These are phyloP conservation scores for Pulveroboletus sp. DNA, from an alignment of 768 basidiomycete genomes.

Conservation along the genomic window DNA sequence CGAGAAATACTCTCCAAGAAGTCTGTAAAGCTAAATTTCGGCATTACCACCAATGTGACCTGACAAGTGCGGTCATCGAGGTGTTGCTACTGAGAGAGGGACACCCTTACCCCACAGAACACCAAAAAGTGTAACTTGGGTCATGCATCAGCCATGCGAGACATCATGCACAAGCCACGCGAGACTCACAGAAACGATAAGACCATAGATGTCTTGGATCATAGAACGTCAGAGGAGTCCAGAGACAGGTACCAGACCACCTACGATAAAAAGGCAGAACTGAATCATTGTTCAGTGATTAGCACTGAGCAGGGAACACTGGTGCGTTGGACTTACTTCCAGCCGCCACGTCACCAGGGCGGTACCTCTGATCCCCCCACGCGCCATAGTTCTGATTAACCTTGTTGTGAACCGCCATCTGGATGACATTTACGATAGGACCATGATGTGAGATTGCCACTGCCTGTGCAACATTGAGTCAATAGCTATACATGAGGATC, in stretches of 20 bases:
- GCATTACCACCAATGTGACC: constrained; percentile 54
- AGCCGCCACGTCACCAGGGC: constrained; percentile 52
- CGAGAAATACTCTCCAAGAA: constrained; percentile 58
- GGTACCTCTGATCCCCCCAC: constrained; percentile 37
- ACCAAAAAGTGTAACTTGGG: constrained; percentile 47
- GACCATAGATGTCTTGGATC: constrained; percentile 52
- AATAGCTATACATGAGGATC: neutral
- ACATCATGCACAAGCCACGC: neutral
- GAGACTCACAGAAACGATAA: constrained; percentile 47
- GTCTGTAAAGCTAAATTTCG: constrained; percentile 58
- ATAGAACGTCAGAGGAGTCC: constrained; percentile 9
- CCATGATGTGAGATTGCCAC: constrained; percentile 63
- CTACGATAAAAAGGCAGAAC: constrained; percentile 60
- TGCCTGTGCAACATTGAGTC: constrained; percentile 37
- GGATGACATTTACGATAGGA: constrained; percentile 60
- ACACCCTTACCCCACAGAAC: constrained; percentile 46
- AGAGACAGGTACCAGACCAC: constrained; percentile 21
- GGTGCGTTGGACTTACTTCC: constrained; percentile 43
- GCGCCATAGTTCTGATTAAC: constrained; percentile 36
- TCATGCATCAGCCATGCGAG: constrained; percentile 4
- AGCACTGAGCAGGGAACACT: neutral
- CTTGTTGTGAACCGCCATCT: constrained; percentile 49
- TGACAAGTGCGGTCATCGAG: constrained; percentile 21
- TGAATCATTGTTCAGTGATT: constrained; percentile 23
- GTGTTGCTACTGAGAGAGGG: neutral